Evolutionary conservation across 371 early-diverging fungal genomes (phyloP), one percentile per base, ranked within the genome.

Genomic region (Lichtheimia hyalospora): DNA sequence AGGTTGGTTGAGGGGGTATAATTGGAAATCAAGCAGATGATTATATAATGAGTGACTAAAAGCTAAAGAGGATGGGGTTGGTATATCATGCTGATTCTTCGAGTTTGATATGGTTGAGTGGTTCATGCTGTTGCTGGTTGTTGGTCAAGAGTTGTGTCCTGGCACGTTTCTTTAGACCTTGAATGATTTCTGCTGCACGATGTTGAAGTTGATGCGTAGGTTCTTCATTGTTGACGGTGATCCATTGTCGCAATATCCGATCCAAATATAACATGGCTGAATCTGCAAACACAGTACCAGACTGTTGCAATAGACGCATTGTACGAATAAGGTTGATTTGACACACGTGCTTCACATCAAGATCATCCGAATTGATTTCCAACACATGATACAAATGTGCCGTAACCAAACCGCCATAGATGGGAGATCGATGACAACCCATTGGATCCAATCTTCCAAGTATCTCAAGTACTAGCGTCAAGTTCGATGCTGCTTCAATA

Each of bases 341-440:
- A 48, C 75, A 78, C 8, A 71, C 42, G 18, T 64, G 13, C 5
- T 14, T 34, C 0, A 75, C 61, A 23, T 78, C 67, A 1, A 54
- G 44, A 24, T 71, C 58, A 16, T 52, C 59, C 24, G 62, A 55
- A 18, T 64, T 59, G 24, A 23, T 27, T 52, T 64, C 50, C 23
- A 78, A 44, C 56, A 74, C 67, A 24, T 73, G 57, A 51, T 65
- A 74, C 1, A 74, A 43, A 18, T 68, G 63, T 10, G 63, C 52
- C 2, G 68, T 68, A n/a, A 71, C 23, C 21, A 66, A 49, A 14
- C 57, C 44, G 3, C 73, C 79, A 49, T 75, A 72, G 0, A 71
- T 62, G 0, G 79, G 79, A 15, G 62, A 67, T n/a, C 75, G 70
- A n/a, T 66, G 63, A 58, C 79, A 78, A 20, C 70, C 71, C 5